phyloP scores from a whole-genome alignment of 2,329 filamentous ascomycete genomes.

The Calonectria hongkongensis region DNA sequence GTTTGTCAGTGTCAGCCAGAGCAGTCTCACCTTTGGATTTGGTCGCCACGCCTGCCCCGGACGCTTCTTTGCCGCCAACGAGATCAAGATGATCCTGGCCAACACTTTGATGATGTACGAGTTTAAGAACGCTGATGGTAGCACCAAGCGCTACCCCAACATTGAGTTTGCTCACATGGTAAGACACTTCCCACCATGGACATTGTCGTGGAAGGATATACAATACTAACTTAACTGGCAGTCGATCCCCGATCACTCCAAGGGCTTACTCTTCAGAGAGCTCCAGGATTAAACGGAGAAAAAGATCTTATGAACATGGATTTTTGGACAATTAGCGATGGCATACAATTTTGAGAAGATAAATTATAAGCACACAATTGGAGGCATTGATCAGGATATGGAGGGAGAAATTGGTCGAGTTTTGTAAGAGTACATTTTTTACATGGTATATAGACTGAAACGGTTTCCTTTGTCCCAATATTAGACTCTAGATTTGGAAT shows the following conservation, averaged over 20 bases:
- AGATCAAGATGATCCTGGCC: slow-evolving; percentile 67
- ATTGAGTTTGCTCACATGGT: slow-evolving; percentile 35
- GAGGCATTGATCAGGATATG: neutral
- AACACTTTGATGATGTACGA: slow-evolving; percentile 65
- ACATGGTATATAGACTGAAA: slow-evolving; percentile 15
- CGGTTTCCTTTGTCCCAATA: slow-evolving; percentile 10
- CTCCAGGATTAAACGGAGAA: slow-evolving; percentile 2
- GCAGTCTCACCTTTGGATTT: slow-evolving; percentile 61
- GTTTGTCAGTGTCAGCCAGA: slow-evolving; percentile 63
- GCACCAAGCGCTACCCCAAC: slow-evolving; percentile 20
- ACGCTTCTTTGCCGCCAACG: slow-evolving; percentile 66
- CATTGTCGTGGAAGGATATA: no score
- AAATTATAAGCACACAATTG: no score
- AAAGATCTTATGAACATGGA: neutral
- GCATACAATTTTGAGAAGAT: neutral
- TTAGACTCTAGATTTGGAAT: neutral
- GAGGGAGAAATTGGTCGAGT: neutral
- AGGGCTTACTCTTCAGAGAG: slow-evolving; percentile 15
- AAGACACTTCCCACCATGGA: neutral
- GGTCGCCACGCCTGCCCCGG: slow-evolving; percentile 65
- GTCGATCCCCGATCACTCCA: slow-evolving; percentile 31
- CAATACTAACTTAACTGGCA: slow-evolving; percentile 9
- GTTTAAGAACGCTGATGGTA: slow-evolving; percentile 16
- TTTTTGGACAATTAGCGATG: neutral
- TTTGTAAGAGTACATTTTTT: slow-evolving; percentile 10